Conservation (phyloP, 2,329 filamentous ascomycete species). For the Colletotrichum limetticola region DNA sequence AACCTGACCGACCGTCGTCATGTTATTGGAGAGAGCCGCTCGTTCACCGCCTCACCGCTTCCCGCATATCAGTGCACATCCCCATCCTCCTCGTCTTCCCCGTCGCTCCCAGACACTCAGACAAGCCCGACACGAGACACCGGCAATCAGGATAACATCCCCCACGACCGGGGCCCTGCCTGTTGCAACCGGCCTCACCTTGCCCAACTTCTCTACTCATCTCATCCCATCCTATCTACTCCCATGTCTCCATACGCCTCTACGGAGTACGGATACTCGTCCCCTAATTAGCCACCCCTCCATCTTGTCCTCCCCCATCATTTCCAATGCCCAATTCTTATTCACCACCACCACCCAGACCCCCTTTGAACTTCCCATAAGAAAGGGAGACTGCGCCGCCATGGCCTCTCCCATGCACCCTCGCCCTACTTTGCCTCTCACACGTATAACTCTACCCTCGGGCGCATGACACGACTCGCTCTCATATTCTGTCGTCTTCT, state of each 20-base stretch:
- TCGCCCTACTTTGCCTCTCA: slow-evolving; percentile 12
- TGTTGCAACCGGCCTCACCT: slow-evolving; percentile 32
- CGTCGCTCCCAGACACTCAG: slow-evolving; percentile 28
- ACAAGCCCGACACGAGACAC: slow-evolving; percentile 33
- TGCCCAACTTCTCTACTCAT: slow-evolving; percentile 27
- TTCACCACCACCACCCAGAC: slow-evolving; percentile 13
- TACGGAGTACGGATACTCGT: slow-evolving; percentile 9
- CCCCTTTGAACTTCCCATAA: slow-evolving; percentile 27
- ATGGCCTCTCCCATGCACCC: slow-evolving; percentile 21
- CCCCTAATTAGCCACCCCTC: slow-evolving; percentile 27
- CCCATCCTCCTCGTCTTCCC: slow-evolving; percentile 29
- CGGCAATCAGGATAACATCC: slow-evolving; percentile 31
- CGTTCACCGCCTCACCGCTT: slow-evolving; percentile 35
- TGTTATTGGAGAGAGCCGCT: slow-evolving; percentile 36
- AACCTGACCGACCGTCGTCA: slow-evolving; percentile 2
- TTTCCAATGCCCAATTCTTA: not conserved
- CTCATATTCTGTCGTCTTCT: not conserved
- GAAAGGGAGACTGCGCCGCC: slow-evolving; percentile 28
- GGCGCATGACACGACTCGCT: slow-evolving; percentile 26
- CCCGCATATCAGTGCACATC: slow-evolving; percentile 35
- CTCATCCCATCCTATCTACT: not conserved
- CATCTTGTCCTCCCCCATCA: not conserved
- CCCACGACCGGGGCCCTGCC: slow-evolving; percentile 32
- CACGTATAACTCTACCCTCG: slow-evolving; percentile 23
- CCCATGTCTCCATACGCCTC: slow-evolving; percentile 11